Evolutionary conservation across 768 basidiomycete species (phyloP).

Genomic region (Termitomyces titanicus): DNA sequence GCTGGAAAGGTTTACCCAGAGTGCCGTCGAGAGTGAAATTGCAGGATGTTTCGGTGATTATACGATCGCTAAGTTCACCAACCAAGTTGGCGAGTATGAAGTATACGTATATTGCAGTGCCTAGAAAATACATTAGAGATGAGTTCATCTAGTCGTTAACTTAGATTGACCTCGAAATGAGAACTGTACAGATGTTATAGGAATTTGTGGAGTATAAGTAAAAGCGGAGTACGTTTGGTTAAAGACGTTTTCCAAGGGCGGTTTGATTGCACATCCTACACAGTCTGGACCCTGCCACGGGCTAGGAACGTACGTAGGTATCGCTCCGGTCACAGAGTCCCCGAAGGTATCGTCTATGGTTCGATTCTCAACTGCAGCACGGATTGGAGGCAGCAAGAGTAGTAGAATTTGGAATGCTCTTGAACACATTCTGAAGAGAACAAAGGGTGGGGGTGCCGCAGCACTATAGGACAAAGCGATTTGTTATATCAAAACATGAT

Average conservation of each 20-base stretch:
- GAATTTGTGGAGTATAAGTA: constrained; percentile 11
- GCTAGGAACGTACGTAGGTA: constrained; percentile 18
- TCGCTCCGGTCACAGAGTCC: constrained; percentile 13
- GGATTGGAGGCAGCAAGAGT: background rate
- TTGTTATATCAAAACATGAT: too few relatives aligned
- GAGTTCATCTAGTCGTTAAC: too few relatives aligned
- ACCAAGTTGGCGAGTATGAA: constrained; percentile 33
- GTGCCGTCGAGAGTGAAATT: constrained; percentile 33
- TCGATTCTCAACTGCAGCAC: constrained; percentile 2
- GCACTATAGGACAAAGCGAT: too few relatives aligned
- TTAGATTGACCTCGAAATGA: constrained; percentile 14
- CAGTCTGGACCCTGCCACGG: constrained; percentile 17
- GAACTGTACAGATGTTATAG: constrained; percentile 8
- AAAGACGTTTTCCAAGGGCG: constrained; percentile 6
- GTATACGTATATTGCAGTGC: constrained; percentile 34
- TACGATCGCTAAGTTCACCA: too few relatives aligned
- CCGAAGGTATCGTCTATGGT: constrained; percentile 22
- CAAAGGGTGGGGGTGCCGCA: too few relatives aligned
- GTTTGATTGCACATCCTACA: constrained; percentile 11
- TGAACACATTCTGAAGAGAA: too few relatives aligned
- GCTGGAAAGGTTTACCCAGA: constrained; percentile 16
- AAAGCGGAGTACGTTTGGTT: constrained; percentile 17
- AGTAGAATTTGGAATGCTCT: too few relatives aligned
- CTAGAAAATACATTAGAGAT: constrained; percentile 21
- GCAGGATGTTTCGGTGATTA: constrained; percentile 19